These are phyloP conservation scores for Narthecium ossifragum DNA, from an alignment of 106 monocot genomes.

Conservation along the genomic window DNA sequence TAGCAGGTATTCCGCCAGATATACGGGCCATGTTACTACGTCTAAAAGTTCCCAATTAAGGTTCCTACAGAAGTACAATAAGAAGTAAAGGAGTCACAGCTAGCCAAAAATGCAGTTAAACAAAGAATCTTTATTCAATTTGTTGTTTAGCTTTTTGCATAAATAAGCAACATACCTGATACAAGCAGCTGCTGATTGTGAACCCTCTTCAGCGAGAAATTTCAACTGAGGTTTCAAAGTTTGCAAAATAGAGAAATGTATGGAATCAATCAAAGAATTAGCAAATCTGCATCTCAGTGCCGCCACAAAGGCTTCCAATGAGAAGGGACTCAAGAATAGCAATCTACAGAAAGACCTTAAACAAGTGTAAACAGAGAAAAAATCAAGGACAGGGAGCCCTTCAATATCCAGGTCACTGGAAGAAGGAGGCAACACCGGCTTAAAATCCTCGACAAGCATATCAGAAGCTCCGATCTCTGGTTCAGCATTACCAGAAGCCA, in stretches of 20 bases:
- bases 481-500: not conserved
- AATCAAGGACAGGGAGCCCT: constrained; percentile 59
- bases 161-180: constrained; percentile 47
- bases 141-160: too few species aligned
- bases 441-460: constrained; percentile 7
- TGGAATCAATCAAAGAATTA: constrained; percentile 73
- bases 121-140: too few species aligned
- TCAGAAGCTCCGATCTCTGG: too few species aligned
- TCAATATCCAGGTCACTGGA: constrained; percentile 60
- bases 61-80: constrained; percentile 33
- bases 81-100: not conserved
- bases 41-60: constrained; percentile 89
- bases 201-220: constrained; percentile 53
- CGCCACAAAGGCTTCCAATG: constrained; percentile 55
- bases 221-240: constrained; percentile 71
- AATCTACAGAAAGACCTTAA: constrained; percentile 77
- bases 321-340: constrained; percentile 81
- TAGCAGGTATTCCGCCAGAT: constrained; percentile 66
- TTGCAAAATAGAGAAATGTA: constrained; percentile 80
- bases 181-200: constrained; percentile 58
- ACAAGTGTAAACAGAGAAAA: constrained; percentile 82
- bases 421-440: constrained; percentile 61
- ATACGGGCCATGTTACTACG: constrained; percentile 82
- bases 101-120: too few species aligned
- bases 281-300: constrained; percentile 46